Evolutionary conservation across 1,284 basidiomycete genomes (phyloP).

Genomic region (Pseudozyma sp.): DNA sequence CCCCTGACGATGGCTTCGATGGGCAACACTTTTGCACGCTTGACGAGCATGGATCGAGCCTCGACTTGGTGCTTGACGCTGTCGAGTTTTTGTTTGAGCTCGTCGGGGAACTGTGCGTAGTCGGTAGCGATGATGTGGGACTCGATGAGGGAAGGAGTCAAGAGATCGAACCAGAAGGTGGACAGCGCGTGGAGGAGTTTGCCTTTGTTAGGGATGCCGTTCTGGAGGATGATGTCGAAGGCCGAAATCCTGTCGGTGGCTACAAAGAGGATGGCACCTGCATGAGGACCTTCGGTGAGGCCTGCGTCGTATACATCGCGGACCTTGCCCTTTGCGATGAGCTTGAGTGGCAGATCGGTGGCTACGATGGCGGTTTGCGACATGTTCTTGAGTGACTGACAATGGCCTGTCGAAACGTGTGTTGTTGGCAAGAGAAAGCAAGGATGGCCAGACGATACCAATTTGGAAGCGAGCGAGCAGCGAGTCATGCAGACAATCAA

Average conservation of each 20-base stretch:
- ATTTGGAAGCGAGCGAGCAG: too few species aligned
- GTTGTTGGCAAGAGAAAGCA: neutral
- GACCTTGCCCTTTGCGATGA: conserved; percentile 67
- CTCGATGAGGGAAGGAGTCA: conserved; percentile 61
- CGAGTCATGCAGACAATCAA: too few species aligned
- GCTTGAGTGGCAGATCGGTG: conserved; percentile 62
- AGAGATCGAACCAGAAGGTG: conserved; percentile 92
- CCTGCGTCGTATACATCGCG: conserved; percentile 67
- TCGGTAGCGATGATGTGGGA: conserved; percentile 64
- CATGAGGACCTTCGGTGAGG: conserved; percentile 42
- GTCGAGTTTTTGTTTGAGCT: conserved; percentile 48
- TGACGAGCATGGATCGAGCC: conserved; percentile 90
- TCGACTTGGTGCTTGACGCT: conserved; percentile 74
- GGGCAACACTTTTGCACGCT: conserved; percentile 87
- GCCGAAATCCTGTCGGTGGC: conserved; percentile 96
- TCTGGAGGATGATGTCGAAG: conserved; percentile 81
- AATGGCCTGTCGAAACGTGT: too few species aligned
- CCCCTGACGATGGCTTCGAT: conserved; percentile 98
- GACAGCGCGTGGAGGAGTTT: conserved; percentile 89
- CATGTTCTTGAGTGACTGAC: conserved; percentile 16
- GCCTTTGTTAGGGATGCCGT: conserved; percentile 91
- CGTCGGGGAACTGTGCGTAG: conserved; percentile 52
- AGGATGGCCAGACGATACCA: neutral
- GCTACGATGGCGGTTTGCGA: conserved; percentile 44
- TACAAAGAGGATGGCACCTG: conserved; percentile 78